Conservation (phyloP, 768 basidiomycete species). For the Phlegmacium glaucopus region DNA sequence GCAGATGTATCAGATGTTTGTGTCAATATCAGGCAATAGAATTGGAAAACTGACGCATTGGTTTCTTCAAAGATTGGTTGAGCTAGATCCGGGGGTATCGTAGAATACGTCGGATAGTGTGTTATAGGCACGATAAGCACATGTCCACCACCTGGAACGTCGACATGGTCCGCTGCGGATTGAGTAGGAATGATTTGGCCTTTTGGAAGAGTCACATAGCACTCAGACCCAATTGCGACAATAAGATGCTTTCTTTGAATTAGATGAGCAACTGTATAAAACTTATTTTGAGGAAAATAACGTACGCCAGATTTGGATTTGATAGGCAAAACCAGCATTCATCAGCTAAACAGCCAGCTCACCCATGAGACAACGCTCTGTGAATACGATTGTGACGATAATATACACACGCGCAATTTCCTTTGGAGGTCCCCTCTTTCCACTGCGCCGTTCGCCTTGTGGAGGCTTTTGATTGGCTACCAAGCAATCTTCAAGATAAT, state of each 20-base stretch:
- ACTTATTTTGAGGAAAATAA: constrained; percentile 11
- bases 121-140: constrained; percentile 91
- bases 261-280: constrained; percentile 6
- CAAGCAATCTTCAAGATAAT: constrained; percentile 87
- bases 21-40: not conserved
- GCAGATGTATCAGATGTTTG: constrained; percentile 2
- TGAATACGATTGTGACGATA: not conserved
- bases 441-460: constrained; percentile 36
- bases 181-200: constrained; percentile 90
- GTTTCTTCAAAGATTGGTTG: constrained; percentile 79
- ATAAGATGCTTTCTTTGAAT: constrained; percentile 85
- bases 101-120: constrained; percentile 85
- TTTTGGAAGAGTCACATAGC: constrained; percentile 94
- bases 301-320: constrained; percentile 86
- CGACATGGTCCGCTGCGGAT: constrained; percentile 40
- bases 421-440: constrained; percentile 57
- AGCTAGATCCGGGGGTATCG: constrained; percentile 77
- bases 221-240: constrained; percentile 88
- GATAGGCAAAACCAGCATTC: constrained; percentile 99
- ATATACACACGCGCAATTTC: constrained; percentile 72
- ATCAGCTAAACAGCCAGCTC: constrained; percentile 53
- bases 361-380: constrained; percentile 2
- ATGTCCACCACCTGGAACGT: constrained; percentile 94
- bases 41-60: constrained; percentile 46
- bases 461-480: constrained; percentile 52